These are phyloP conservation scores for Aspergillus hiratsukae DNA, from an alignment of 2,329 filamentous ascomycete genomes.

Conservation along the genomic window DNA sequence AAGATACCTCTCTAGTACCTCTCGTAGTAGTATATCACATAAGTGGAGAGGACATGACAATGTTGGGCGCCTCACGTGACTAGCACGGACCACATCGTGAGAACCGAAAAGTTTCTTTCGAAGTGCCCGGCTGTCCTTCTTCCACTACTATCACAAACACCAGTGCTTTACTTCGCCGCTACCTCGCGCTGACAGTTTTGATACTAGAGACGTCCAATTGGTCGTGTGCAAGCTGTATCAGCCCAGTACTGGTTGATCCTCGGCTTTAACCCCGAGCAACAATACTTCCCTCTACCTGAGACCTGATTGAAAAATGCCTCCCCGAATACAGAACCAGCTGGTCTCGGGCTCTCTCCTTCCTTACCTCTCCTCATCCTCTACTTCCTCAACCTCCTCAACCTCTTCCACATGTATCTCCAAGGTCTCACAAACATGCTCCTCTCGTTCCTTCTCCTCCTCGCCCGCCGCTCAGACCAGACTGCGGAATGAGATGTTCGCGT, in stretches of 20 bases:
- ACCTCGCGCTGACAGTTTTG: slow-evolving; percentile 2
- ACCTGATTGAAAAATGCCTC: slow-evolving; percentile 31
- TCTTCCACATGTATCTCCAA: slow-evolving; percentile 11
- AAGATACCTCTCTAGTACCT: no score
- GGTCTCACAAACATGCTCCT: slow-evolving; percentile 17
- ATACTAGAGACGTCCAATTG: slow-evolving; percentile 12
- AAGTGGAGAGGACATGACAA: no score
- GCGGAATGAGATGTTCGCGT: slow-evolving; percentile 54
- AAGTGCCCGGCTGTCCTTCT: slow-evolving; percentile 3
- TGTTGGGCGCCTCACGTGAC: slow-evolving; percentile 15
- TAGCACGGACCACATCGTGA: slow-evolving; percentile 11
- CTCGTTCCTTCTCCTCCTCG: slow-evolving; percentile 32
- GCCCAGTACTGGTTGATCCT: not conserved
- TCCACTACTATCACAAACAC: slow-evolving; percentile 5
- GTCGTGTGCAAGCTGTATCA: not conserved
- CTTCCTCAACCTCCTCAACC: slow-evolving; percentile 17
- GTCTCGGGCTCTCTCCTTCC: slow-evolving; percentile 32
- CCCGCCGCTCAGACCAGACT: slow-evolving; percentile 43
- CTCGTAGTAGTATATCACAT: not conserved
- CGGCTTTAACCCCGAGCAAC: not conserved
- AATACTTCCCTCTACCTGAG: not conserved
- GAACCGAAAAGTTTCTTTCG: slow-evolving; percentile 29
- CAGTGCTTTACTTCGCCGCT: slow-evolving; percentile 7
- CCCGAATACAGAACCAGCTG: slow-evolving; percentile 35
- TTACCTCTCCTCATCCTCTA: slow-evolving; percentile 27